These are phyloP conservation scores for Hemileccinum impolitum DNA, from an alignment of 768 basidiomycete genomes.

Conservation along the genomic window DNA sequence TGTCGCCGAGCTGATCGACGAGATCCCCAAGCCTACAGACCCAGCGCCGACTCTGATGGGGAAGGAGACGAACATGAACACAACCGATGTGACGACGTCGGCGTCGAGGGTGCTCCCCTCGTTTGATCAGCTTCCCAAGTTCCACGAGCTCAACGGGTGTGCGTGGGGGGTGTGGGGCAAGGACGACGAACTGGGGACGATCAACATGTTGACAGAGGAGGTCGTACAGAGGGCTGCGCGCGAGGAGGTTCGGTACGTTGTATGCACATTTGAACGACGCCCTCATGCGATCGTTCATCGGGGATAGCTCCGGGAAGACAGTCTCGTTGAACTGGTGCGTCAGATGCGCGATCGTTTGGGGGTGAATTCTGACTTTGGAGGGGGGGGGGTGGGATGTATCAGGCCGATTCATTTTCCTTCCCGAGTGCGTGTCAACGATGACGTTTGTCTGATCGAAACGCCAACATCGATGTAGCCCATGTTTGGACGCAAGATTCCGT, in stretches of 20 bases:
- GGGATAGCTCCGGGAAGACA: slow-evolving; percentile 47
- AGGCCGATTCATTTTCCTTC: slow-evolving; percentile 70
- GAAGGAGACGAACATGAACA: neutral
- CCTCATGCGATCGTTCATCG: neutral
- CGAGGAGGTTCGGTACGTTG: slow-evolving; percentile 55
- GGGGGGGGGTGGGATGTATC: too few species aligned
- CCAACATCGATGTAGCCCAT: slow-evolving; percentile 40
- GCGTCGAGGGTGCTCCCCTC: slow-evolving; percentile 31
- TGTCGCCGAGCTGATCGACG: too few species aligned
- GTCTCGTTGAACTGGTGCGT: slow-evolving; percentile 63
- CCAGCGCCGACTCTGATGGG: neutral
- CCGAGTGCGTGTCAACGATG: slow-evolving; percentile 39
- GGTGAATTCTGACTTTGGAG: neutral
- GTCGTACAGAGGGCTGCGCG: slow-evolving; percentile 53
- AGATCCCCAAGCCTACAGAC: neutral
- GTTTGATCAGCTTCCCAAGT: slow-evolving; percentile 48
- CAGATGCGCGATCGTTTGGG: too few species aligned
- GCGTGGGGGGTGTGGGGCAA: slow-evolving; percentile 69
- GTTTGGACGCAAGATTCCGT: slow-evolving; percentile 53
- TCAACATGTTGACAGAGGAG: slow-evolving; percentile 61
- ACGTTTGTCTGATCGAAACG: too few species aligned
- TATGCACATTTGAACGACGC: neutral
- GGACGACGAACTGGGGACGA: slow-evolving; percentile 65
- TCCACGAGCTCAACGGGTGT: slow-evolving; percentile 48
- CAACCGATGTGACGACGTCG: neutral